A percentile compares a stretch with the other conserved stretches of the same genome.
phyloP scores from a whole-genome alignment of 2,329 filamentous ascomycete genomes.

The Aspergillus floridensis region DNA sequence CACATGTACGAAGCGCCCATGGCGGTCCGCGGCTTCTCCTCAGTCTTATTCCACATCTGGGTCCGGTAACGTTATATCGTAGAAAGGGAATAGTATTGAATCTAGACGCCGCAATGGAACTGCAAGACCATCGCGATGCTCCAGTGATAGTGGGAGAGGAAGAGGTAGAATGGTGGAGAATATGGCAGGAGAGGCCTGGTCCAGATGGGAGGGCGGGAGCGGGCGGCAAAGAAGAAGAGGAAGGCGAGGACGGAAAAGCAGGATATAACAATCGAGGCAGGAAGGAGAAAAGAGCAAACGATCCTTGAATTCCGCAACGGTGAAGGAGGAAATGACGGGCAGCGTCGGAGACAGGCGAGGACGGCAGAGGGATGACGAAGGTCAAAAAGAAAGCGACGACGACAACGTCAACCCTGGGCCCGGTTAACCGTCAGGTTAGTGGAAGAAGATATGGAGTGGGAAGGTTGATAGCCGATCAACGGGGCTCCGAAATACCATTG shows the following conservation, averaged over 20 bases:
- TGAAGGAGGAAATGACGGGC: not conserved
- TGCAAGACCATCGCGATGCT: conserved; percentile 20
- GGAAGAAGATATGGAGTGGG: conserved; percentile 4
- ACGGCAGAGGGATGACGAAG: conserved; percentile 5
- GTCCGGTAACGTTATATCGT: not conserved
- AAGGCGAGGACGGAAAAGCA: conserved; percentile 1
- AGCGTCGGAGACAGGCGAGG: not conserved
- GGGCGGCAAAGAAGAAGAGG: conserved; percentile 16
- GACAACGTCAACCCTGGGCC: conserved; percentile 3
- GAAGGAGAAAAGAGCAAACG: conserved; percentile 1
- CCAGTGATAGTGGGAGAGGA: not conserved
- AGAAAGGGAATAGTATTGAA: not conserved
- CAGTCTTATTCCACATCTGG: conserved; percentile 26
- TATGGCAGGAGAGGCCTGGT: conserved; percentile 3
- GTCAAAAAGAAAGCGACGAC: conserved; percentile 1
- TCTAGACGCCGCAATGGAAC: conserved; percentile 13
- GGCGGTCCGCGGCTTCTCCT: conserved; percentile 21
- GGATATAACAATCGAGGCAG: not conserved
- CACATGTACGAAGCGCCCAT: conserved; percentile 31
- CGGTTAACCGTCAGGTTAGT: not conserved
- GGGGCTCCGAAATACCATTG: conserved; percentile 3
- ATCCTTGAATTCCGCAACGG: conserved; percentile 8
- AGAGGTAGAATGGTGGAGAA: not conserved
- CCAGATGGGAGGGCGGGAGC: conserved; percentile 9
- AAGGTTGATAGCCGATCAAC: conserved; percentile 10